A percentile compares a stretch with the other conserved stretches of the same genome.
phyloP scores from a whole-genome alignment of 2,329 filamentous ascomycete genomes.

The Calonectria hawksworthii region DNA sequence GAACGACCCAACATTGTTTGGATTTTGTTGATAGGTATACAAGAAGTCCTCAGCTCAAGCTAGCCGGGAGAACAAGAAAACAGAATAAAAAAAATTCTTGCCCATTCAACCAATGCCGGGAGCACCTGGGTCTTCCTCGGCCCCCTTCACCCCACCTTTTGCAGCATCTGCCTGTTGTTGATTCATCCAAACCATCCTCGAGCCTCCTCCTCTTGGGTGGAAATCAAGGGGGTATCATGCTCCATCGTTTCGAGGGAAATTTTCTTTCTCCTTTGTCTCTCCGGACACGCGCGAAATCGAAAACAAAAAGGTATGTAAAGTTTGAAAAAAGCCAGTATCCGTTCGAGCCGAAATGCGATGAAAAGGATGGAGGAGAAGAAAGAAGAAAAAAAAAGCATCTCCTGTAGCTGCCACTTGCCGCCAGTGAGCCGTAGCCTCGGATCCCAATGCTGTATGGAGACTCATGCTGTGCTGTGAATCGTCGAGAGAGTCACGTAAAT shows the following conservation, averaged over 20 bases:
- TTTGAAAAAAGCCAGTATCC: slow-evolving; percentile 17
- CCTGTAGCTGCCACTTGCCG: background rate
- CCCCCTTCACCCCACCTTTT: slow-evolving; percentile 6
- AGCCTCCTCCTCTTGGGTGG: slow-evolving; percentile 17
- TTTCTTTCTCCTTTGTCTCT: slow-evolving; percentile 9
- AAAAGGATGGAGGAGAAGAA: background rate
- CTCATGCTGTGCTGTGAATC: slow-evolving; percentile 1
- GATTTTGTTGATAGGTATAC: slow-evolving; percentile 28
- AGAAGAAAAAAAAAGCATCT: background rate
- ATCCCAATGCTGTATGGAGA: background rate
- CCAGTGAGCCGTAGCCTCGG: background rate
- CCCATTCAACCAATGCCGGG: slow-evolving; percentile 22
- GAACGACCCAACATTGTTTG: slow-evolving; percentile 22
- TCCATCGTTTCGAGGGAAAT: slow-evolving; percentile 18
- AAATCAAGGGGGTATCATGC: slow-evolving; percentile 24
- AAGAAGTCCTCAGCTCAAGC: slow-evolving; percentile 13
- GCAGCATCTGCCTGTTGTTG: slow-evolving; percentile 20
- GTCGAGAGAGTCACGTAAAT: background rate
- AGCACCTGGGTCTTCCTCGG: background rate
- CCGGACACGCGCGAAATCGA: slow-evolving; percentile 13
- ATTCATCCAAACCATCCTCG: slow-evolving; percentile 23
- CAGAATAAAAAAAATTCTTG: slow-evolving; percentile 2
- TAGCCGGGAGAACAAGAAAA: slow-evolving; percentile 1
- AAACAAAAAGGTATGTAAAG: slow-evolving; percentile 24
- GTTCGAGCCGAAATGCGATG: slow-evolving; percentile 10